Evolutionary conservation across 352 stramenopile species (phyloP), one percentile per base, ranked within the genome.

Genomic region (Pythium biforme): DNA sequence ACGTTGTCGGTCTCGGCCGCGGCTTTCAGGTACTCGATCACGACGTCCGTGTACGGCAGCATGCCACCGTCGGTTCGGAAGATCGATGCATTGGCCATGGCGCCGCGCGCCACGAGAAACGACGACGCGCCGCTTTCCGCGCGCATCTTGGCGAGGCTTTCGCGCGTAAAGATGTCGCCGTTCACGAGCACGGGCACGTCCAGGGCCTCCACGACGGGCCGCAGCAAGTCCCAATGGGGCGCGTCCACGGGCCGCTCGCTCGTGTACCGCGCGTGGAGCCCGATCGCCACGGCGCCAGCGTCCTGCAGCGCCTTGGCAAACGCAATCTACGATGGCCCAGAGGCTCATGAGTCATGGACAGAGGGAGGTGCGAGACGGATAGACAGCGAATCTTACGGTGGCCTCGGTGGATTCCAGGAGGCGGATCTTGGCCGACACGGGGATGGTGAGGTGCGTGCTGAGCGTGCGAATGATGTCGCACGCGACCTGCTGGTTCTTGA

Each of bases 371-470:
- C n/a, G n/a, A n/a, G n/a, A n/a, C n/a, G n/a, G n/a, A n/a, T n/a
- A n/a, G n/a, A n/a, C n/a, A n/a, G n/a, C n/a, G n/a, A n/a, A n/a
- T n/a, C n/a, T n/a, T 69, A 95, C 82, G 45, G 89, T 97, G 29
- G 75, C 77, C 51, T 86, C 68, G 1, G 73, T 70, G 49, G 81
- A 74, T 52, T 83, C 64, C 6, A 95, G 72, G 4, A 97, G 68
- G 19, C 89, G 85, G 59, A 97, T 97, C 64, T 97, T 97, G 72
- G 79, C 90, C 23, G 86, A 95, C 4, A 97, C 79, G 8, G 87
- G 87, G 47, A 96, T 89, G 40, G 81, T 85, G 19, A 95, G 68
- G 59, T 95, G 92, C 9, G 75, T 59, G 9, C 83, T 78, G 45
- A 96, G 70, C 43, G 82, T 96, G 59, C 88, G 93, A 19, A 95